These are phyloP conservation scores for Ceriops zippeliana DNA, from an alignment of 345 rosid genomes.

Conservation along the genomic window DNA sequence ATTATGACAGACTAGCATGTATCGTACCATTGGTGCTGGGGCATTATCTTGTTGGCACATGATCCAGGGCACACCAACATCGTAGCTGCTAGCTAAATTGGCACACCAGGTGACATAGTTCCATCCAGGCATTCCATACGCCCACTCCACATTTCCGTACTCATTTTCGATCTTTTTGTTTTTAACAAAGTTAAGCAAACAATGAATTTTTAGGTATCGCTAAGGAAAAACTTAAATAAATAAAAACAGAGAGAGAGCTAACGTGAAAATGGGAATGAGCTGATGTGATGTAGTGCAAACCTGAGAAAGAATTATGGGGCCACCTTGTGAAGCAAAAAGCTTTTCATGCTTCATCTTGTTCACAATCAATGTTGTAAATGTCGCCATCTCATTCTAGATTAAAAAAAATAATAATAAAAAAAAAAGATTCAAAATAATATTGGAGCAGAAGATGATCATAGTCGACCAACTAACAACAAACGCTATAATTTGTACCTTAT, in stretches of 20 bases:
- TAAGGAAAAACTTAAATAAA: not conserved
- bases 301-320: constrained; percentile 29
- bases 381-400: constrained; percentile 25
- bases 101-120: constrained; percentile 30
- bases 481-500: constrained; percentile 1
- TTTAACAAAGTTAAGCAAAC: not conserved
- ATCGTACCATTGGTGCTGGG: constrained; percentile 28
- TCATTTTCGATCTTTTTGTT: constrained; percentile 22
- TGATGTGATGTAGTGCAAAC: not conserved
- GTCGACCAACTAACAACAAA: not conserved
- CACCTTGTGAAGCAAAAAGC: constrained; percentile 26
- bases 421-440: not conserved
- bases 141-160: constrained; percentile 14
- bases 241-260: not conserved
- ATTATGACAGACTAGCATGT: not conserved
- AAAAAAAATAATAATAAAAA: not conserved
- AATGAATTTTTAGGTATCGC: not conserved
- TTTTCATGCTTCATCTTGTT: constrained; percentile 14
- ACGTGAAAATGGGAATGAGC: not conserved
- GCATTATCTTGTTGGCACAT: constrained; percentile 55
- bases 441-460: not conserved
- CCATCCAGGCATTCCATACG: constrained; percentile 8
- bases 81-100: constrained; percentile 34
- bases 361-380: constrained; percentile 10
- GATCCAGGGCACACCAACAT: constrained; percentile 52